Base-by-base conservation (phyloP, 1,284 basidiomycete species). In the Melampsora larici-populina region DNA sequence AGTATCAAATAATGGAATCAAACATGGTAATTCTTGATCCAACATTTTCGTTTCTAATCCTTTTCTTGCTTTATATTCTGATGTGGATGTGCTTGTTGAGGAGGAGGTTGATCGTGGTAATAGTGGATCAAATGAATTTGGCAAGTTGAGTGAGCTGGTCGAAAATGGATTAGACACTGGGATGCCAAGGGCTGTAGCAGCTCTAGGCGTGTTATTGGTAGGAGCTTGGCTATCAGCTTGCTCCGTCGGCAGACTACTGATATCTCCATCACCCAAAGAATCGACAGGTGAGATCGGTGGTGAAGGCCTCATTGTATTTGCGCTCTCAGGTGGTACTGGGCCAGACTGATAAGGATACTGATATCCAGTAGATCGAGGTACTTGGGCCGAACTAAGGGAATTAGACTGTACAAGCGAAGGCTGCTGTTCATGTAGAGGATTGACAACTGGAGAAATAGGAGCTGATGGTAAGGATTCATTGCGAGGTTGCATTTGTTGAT, bases 1-100 rank as follows among this genome's bases (percentile, higher is more conserved):
- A 3, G 65, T 21, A 40, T 67, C 65, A 67, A 67, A 67, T 36
- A 67, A 46, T 67, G 65, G 65, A n/a, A 67, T 67, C 8, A 67
- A 46, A 21, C 21, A 40, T 15, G 65, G 65, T 13, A 67, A 26
- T 3, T 55, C 51, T 21, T 55, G 51, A 55, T 18, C 18, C 15
- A 26, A 26, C 18, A 55, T 21, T 55, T 26, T 18, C 6, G 51
- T 21, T 26, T 55, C 24, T 13, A 67, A n/a, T 18, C 15, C 11
- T 67, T 3, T 67, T 21, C 13, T 36, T 43, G 29, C 5, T 33
- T 15, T 36, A 40, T 2, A 67, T 21, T 33, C 24, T 18, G 17
- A 21, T 63, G 62, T 18, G 4, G 17, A 17, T 18, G 15, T 17
- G 3, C 5, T 29, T 26, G 62, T 33, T 18, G 17, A 26, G 3